These are phyloP conservation scores for Tremella fuciformis DNA, from an alignment of 768 basidiomycete species.

Conservation along the genomic window DNA sequence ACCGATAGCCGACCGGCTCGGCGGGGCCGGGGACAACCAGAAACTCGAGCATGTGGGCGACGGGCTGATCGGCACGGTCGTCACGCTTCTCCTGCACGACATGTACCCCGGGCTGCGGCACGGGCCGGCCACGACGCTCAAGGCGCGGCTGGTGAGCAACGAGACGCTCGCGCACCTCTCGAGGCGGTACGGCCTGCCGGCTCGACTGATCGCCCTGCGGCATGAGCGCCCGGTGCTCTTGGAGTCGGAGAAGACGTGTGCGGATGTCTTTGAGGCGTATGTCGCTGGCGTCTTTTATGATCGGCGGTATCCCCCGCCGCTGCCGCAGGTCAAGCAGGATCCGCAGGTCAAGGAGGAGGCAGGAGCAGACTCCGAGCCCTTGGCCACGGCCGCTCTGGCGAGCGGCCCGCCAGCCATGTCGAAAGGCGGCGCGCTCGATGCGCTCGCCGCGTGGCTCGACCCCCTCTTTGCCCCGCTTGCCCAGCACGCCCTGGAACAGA, in stretches of 20 bases:
- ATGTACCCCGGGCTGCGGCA: conserved; percentile 30
- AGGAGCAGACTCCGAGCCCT: too few species aligned
- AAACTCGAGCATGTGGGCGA: conserved; percentile 33
- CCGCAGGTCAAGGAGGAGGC: neutral
- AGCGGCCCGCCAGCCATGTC: too few species aligned
- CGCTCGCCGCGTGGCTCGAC: conserved; percentile 32
- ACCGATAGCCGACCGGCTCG: too few species aligned
- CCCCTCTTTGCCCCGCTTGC: conserved; percentile 36
- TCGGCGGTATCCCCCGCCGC: conserved; percentile 15
- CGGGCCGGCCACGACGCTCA: conserved; percentile 36
- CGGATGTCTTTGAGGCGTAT: conserved; percentile 44
- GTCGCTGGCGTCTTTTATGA: conserved; percentile 38
- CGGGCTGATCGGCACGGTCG: conserved; percentile 14
- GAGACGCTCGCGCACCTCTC: conserved; percentile 32
- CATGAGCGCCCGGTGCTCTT: conserved; percentile 11
- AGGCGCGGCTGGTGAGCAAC: conserved; percentile 35
- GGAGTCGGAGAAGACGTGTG: conserved; percentile 23
- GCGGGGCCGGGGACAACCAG: conserved; percentile 26
- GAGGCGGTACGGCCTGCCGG: conserved; percentile 24
- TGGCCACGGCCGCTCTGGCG: too few species aligned
- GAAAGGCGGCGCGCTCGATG: conserved; percentile 27
- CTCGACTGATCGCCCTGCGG: conserved; percentile 18
- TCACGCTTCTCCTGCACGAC: conserved; percentile 36
- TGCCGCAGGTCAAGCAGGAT: neutral
- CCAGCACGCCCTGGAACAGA: conserved; percentile 15